Evolutionary conservation across 345 rosid genomes (phyloP).

Genomic region (Brassica carinata): DNA sequence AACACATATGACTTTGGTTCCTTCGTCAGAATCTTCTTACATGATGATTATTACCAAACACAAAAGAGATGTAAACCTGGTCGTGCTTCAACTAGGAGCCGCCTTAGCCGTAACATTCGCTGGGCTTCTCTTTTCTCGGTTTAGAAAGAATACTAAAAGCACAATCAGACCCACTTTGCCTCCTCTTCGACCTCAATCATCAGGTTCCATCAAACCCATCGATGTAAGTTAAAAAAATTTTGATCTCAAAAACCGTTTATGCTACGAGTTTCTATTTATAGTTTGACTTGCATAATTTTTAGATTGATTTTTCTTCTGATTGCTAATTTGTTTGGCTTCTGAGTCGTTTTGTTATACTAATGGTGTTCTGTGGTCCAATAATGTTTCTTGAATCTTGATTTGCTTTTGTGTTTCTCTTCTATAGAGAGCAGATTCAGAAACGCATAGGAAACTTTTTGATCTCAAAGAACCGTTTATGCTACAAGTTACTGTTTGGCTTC

Average conservation of each 20-base stretch:
- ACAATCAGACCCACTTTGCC: conserved; percentile 45
- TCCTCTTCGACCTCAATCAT: conserved; percentile 28
- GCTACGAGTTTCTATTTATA: conserved; percentile 16
- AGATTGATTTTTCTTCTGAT: no score
- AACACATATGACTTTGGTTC: neutral
- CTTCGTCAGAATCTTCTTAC: neutral
- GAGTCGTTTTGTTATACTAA: no score
- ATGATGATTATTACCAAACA: conserved; percentile 42
- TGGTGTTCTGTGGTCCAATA: no score
- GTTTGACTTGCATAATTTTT: neutral
- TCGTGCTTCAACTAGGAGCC: conserved; percentile 63
- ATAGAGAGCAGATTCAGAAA: no score
- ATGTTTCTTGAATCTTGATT: no score
- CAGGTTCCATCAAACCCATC: conserved; percentile 25
- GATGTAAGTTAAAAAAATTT: conserved; percentile 15
- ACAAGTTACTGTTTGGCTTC: neutral
- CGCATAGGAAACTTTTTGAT: neutral
- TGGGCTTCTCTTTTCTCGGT: conserved; percentile 65
- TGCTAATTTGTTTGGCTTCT: no score
- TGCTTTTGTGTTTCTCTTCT: no score
- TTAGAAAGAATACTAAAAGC: conserved; percentile 41
- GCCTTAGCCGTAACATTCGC: conserved; percentile 74
- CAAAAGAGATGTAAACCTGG: conserved; percentile 55
- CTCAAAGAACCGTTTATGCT: neutral
- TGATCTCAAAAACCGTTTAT: neutral